phyloP scores from a whole-genome alignment of 2,329 filamentous ascomycete species.

The Teratosphaeria gauchensis region DNA sequence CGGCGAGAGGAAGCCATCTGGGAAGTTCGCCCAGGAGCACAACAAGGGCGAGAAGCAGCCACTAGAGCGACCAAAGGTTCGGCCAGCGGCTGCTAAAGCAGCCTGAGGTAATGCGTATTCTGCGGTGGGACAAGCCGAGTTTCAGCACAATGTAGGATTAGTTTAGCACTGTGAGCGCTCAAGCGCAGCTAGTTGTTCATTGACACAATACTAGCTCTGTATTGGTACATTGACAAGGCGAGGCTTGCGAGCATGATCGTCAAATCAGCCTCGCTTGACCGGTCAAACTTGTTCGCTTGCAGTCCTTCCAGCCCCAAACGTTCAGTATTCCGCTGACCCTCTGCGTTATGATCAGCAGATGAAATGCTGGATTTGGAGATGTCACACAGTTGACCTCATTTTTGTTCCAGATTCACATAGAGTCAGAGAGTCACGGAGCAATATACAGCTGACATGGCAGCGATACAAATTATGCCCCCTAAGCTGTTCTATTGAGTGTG shows the following conservation, averaged over 20 bases:
- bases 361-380: too few relatives aligned
- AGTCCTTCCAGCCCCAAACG: too few relatives aligned
- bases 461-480: too few relatives aligned
- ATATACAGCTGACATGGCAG: too few relatives aligned
- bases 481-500: background rate
- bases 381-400: too few relatives aligned
- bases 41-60: background rate
- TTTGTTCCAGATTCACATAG: too few relatives aligned
- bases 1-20: conserved; percentile 1
- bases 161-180: background rate
- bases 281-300: background rate
- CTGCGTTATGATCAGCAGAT: too few relatives aligned
- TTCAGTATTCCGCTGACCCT: too few relatives aligned
- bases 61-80: background rate
- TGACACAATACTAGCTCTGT: background rate
- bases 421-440: too few relatives aligned
- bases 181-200: background rate
- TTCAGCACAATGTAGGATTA: background rate
- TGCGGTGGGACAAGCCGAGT: background rate
- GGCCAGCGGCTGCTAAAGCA: background rate
- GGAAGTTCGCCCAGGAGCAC: background rate
- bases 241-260: background rate
- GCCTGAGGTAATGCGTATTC: background rate
- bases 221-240: background rate
- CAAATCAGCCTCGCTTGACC: background rate